Evolutionary conservation across 116 monocot genomes (phyloP).

Genomic region (Zostera marina): DNA sequence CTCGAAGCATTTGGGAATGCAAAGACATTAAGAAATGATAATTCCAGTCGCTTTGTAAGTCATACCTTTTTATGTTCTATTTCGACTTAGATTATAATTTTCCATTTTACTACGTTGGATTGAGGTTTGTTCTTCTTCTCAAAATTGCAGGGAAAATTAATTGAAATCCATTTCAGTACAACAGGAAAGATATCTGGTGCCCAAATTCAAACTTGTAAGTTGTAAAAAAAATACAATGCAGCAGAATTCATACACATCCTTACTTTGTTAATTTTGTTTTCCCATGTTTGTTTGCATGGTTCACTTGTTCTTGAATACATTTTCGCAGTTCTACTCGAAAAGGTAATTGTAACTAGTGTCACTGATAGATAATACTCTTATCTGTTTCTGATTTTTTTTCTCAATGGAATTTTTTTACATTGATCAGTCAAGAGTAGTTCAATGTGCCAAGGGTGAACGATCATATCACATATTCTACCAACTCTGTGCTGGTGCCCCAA

Average conservation of each 20-base stretch:
- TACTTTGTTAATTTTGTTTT: too few species aligned
- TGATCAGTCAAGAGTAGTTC: constrained; percentile 95
- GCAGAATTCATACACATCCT: neutral
- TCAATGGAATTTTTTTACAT: neutral
- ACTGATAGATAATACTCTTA: neutral
- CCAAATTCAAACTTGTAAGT: constrained; percentile 89
- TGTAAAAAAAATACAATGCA: neutral
- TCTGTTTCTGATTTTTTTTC: neutral
- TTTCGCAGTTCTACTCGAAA: constrained; percentile 82
- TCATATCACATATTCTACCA: constrained; percentile 99
- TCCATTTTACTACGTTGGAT: neutral
- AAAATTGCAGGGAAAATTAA: constrained; percentile 70
- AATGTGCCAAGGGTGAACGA: constrained; percentile 80
- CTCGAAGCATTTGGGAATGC: constrained; percentile 98
- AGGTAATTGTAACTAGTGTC: constrained; percentile 45
- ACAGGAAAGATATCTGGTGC: constrained; percentile 92
- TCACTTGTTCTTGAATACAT: neutral
- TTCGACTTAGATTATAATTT: neutral
- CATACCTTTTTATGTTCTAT: neutral
- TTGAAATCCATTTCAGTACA: constrained; percentile 88
- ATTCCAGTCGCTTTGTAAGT: constrained; percentile 98
- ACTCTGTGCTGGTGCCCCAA: constrained; percentile 82
- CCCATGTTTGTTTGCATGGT: neutral
- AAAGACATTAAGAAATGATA: constrained; percentile 86
- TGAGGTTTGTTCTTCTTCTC: neutral